Evolutionary conservation across 441 rosid species (phyloP).

Genomic region (Metrosideros polymorpha): DNA sequence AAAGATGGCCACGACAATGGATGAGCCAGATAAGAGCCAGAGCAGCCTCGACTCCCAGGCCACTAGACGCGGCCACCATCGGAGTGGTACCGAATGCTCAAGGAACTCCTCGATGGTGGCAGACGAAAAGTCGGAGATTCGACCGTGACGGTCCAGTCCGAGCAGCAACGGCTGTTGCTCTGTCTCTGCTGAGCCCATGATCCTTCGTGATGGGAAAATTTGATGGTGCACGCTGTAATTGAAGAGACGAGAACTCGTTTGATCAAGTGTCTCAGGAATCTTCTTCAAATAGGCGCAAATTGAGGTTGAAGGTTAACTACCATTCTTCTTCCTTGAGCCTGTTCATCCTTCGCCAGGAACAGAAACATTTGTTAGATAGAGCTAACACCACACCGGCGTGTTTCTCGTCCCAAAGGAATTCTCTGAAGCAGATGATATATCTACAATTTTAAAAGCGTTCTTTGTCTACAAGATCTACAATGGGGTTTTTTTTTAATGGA

Average conservation of each 20-base stretch:
- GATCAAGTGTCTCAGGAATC: neutral
- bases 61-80: conserved; percentile 71
- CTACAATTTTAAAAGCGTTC: neutral
- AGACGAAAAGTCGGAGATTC: conserved; percentile 44
- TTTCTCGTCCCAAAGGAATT: neutral
- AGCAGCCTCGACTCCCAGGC: conserved; percentile 80
- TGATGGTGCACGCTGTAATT: neutral
- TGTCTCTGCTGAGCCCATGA: conserved; percentile 18
- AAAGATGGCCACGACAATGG: conserved; percentile 54
- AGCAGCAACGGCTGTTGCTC: conserved; percentile 34
- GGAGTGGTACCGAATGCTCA: conserved; percentile 22
- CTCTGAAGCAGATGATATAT: neutral
- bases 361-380: neutral
- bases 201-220: neutral
- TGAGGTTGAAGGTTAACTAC: neutral
- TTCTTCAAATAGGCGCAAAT: neutral
- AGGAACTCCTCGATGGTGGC: conserved; percentile 54
- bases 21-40: conserved; percentile 70
- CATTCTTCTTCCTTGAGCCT: neutral
- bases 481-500: neutral
- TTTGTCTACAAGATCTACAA: neutral
- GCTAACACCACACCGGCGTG: neutral
- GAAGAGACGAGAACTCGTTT: neutral
- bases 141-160: conserved; percentile 34
- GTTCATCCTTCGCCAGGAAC: neutral